Evolutionary conservation across 805 yeast species (phyloP), one percentile per base, ranked within the genome.

Genomic region (Komagataella phaffii): DNA sequence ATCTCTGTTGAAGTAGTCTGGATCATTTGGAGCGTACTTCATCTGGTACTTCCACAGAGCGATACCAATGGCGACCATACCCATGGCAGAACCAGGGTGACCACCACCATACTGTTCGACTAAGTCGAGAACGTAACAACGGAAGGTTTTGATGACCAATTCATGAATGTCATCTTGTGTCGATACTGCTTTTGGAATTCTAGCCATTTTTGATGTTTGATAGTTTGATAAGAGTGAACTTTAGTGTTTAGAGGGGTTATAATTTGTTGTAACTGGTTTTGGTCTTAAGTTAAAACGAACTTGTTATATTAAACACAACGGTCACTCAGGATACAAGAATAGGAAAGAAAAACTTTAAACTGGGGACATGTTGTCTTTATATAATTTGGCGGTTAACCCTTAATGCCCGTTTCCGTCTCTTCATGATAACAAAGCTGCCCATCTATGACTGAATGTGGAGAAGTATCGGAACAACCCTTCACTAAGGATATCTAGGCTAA

Each of bases 51-150:
- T 67, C 69, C 68, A 69, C 14, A 69, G 54, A 6, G 69, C 65
- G 46, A 63, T 52, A 24, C 70, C 72, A 44, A 68, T 62, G 18
- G 72, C 70, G 5, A 71, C 71, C 71, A 68, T 66, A 7, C 67
- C 73, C 63, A 67, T 64, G 24, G 73, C 71, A 23, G 70, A 68
- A 45, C 73, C 72, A 81, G 12, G 87, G 79, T 66, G 71, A 1
- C 72, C 71, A 45, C 73, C 71, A 24, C 65, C 64, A 53, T 59
- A 64, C 49, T 64, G 58, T 49, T 64, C 63, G 45, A 64, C 67
- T 14, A 64, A 55, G 51, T 64, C 68, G 8, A 68, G 70, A 19
- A 68, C 57, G 7, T 66, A 57, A 19, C 59, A 58, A 50, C 72
- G 58, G 58, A 66, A 63, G 3, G 64, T 53, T 53, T 60, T 63